Percentiles rank a stretch among this genome's conserved stretches.
Conservation (phyloP, 2,329 filamentous ascomycete genomes). For the Macroventuria anomochaeta region DNA sequence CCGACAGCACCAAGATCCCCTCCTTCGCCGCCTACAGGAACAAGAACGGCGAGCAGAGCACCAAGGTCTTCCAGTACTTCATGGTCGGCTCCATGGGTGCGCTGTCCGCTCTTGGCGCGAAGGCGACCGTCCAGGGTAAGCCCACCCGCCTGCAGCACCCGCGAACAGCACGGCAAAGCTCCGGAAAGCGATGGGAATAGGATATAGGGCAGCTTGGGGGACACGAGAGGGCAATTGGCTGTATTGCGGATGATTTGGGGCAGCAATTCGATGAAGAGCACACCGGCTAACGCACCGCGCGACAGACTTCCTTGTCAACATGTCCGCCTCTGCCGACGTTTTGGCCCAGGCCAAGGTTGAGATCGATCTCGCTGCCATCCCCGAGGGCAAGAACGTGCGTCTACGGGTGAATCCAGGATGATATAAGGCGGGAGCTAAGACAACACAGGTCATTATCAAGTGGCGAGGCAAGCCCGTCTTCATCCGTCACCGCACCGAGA, state of each 20-base stretch:
- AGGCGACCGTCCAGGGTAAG: constrained; percentile 97
- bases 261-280: constrained; percentile 33
- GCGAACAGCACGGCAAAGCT: constrained; percentile 17
- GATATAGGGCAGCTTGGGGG: neutral
- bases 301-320: constrained; percentile 98
- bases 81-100: constrained; percentile 97
- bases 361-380: constrained; percentile 88
- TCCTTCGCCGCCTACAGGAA: constrained; percentile 88
- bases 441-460: constrained; percentile 89
- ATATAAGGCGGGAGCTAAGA: constrained; percentile 22
- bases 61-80: constrained; percentile 95
- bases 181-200: constrained; percentile 9
- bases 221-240: constrained; percentile 38
- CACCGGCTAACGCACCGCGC: constrained; percentile 38
- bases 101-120: constrained; percentile 89
- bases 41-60: constrained; percentile 69
- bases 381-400: constrained; percentile 98
- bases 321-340: constrained; percentile 98
- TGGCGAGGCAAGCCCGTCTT: constrained; percentile 99
- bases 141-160: constrained; percentile 1
- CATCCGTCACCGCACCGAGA: constrained; percentile 94
- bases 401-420: neutral
- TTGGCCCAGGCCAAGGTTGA: constrained; percentile 99
- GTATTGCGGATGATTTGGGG: constrained; percentile 37
- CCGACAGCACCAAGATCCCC: constrained; percentile 73